Conservation (phyloP, 179 eudicot species). For the Silene coronaria region DNA sequence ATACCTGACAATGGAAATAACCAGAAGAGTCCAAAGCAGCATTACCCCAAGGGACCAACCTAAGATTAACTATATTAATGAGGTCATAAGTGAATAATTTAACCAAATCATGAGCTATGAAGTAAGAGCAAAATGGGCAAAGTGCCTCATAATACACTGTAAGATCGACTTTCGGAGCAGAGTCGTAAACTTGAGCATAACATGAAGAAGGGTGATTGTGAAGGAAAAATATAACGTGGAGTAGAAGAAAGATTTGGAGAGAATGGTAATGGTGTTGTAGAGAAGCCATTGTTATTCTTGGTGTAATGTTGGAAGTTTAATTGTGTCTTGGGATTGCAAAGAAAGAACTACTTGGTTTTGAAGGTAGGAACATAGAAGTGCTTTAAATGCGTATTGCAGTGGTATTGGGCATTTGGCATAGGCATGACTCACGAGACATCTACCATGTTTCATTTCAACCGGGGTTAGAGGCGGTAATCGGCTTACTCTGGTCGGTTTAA, state of each 20-base stretch:
- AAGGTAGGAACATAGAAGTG: conserved; percentile 20
- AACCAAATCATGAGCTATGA: conserved; percentile 50
- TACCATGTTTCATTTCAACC: neutral
- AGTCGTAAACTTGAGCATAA: conserved; percentile 17
- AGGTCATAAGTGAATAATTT: conserved; percentile 48
- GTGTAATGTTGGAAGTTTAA: neutral
- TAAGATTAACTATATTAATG: conserved; percentile 51
- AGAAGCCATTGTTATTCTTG: conserved; percentile 20
- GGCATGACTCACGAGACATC: neutral
- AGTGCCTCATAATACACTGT: conserved; percentile 69
- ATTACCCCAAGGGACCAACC: conserved; percentile 81
- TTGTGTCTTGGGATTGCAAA: neutral
- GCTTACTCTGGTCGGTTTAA: neutral
- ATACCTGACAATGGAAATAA: conserved; percentile 57
- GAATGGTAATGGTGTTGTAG: neutral
- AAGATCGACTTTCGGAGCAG: conserved; percentile 37
- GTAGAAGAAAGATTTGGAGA: conserved; percentile 5
- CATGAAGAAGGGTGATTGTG: conserved; percentile 4
- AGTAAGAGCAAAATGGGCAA: conserved; percentile 69
- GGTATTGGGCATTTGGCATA: neutral
- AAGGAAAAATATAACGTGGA: neutral
- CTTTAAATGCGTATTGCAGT: conserved; percentile 6
- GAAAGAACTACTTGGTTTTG: conserved; percentile 12
- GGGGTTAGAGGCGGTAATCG: neutral
- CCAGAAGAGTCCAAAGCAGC: conserved; percentile 39